Evolutionary conservation across 495 filamentous ascomycete genomes (phyloP), one percentile per base, ranked within the genome.

Genomic region (Podospora australis): DNA sequence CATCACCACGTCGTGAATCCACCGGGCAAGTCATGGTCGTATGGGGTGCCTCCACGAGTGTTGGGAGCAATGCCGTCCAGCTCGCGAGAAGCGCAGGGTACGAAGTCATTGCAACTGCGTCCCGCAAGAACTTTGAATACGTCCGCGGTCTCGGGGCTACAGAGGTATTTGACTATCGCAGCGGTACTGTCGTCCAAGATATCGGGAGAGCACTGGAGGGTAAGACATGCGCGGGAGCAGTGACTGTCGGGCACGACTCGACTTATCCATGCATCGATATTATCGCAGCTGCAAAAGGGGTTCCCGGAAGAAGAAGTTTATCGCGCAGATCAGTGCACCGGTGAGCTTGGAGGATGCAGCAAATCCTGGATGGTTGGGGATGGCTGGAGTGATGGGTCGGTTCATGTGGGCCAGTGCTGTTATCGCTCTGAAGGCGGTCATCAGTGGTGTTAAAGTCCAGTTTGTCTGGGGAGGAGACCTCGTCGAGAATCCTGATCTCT

Each of bases 41-140:
- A 43, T 84, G 79, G 72, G 80, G 79, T 19, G 82, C 80, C 28
- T 66, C 75, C 2, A 69, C 70, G 1, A 76, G 73, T 22, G 76
- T 84, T 9, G 83, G 83, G 11, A 66, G 69, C 56, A 74, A 75
- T 42, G 79, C 77, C 0, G 81, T 84, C 46, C 84, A 86, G 56
- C 71, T 83, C 13, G 78, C 76, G 3, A 65, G 66, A 0, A 75
- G 76, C 2, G 69, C 80, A 0, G 83, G 83, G 3, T 76, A 77
- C 24, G 73, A 78, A n/a, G 82, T 86, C 2, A 59, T 81, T 44
- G 66, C 75, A 0, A 82, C 79, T 0, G 67, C 76, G 0, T 76
- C 72, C 1, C 60, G 65, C 1, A 71, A 70, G 52, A 86, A 85
- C 58, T 71, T 75, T 26, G 71, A 72, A 0, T 73, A 71, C 46